Evolutionary conservation across 1,139 yeast genomes (phyloP), one percentile per base, ranked within the genome.

Genomic region (Torulaspora globosa): DNA sequence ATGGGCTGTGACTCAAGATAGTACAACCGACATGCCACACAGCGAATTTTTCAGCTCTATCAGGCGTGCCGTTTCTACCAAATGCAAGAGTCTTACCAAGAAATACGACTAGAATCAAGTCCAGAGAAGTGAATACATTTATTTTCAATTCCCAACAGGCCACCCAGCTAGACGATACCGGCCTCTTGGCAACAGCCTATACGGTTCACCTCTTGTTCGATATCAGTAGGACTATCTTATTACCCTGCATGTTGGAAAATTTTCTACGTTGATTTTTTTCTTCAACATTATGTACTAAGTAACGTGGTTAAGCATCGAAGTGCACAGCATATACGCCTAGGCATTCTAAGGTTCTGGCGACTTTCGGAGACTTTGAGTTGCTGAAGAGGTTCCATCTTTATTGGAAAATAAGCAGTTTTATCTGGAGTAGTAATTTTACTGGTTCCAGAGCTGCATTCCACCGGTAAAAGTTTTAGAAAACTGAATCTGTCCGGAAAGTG

Each of bases 241-340:
- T 44, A 44, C 47, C 47, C 47, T 37, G 27, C 44, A 27, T 31
- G 47, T 44, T 44, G 47, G 41, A 40, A 44, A 44, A 36, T 43
- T 43, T 43, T 43, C 39, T 15, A 31, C 16, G 38, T 30, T 37
- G 27, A 21, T 21, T 21, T 21, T n/a, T 32, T 14, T 39, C 27
- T 39, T 39, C 44, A 41, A 41, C 44, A 41, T 41, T 29, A 37
- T 30, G 41, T 37, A 37, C 29, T 32, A 37, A 12, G 35, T 37
- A 30, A 30, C 18, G 35, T 21, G 38, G 29, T 24, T 23, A 14
- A 29, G 36, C 39, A 39, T 29, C 33, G 39, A 37, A 42, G 36
- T 40, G 23, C n/a, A 16, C 23, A 16, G 18, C 9, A 9, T 31
- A 6, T 14, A 31, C 8, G 34, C 7, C 7, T 6, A 3, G 6